Percentiles rank a stretch among this genome's conserved stretches.
Evolutionary conservation across 345 rosid genomes (phyloP).

Genomic region (Sonneratia alba): DNA sequence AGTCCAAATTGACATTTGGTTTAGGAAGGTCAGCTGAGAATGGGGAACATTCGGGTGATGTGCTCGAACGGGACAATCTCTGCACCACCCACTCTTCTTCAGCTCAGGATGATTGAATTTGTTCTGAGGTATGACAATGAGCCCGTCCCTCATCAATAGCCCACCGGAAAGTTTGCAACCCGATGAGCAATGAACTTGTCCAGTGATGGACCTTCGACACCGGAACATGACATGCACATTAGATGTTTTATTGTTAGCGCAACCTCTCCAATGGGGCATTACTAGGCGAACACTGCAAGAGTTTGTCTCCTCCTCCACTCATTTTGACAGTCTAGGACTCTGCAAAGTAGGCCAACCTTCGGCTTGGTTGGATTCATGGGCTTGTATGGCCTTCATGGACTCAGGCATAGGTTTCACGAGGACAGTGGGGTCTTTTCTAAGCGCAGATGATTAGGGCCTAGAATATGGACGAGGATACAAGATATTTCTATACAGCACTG

Average conservation of each 20-base stretch:
- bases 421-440: too few relatives aligned
- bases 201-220: constrained; percentile 66
- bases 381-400: too few relatives aligned
- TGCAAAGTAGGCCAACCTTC: neutral
- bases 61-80: constrained; percentile 73
- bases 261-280: neutral
- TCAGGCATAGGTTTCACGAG: too few relatives aligned
- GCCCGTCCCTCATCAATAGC: constrained; percentile 55
- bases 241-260: neutral
- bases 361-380: too few relatives aligned
- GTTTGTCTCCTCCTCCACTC: too few relatives aligned
- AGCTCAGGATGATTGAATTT: constrained; percentile 85
- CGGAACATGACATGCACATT: constrained; percentile 18
- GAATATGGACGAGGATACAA: neutral
- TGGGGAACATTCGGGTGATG: constrained; percentile 79
- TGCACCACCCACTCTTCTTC: constrained; percentile 47
- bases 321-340: neutral
- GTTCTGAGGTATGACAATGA: constrained; percentile 43
- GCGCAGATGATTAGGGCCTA: neutral
- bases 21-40: constrained; percentile 48
- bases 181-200: constrained; percentile 85
- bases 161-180: constrained; percentile 58
- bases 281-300: neutral
- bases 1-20: too few relatives aligned
- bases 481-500: neutral